Percentiles rank a stretch among this genome's conserved stretches.
Evolutionary conservation across 169 alveolate species (phyloP).

Genomic region (Fabrea salina): DNA sequence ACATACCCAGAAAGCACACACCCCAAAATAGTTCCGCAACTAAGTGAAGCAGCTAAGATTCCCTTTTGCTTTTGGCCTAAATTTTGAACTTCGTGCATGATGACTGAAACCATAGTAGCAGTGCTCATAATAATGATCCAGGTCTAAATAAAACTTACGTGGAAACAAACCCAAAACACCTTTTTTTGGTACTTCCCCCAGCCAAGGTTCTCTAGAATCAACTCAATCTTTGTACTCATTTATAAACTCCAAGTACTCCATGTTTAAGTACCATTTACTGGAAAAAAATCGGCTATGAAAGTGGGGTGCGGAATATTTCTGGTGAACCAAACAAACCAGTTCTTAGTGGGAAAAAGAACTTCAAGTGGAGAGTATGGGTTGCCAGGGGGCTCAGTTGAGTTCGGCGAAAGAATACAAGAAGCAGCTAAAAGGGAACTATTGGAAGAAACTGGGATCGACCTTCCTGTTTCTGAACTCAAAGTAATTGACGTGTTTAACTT

Average conservation of each 20-base stretch:
- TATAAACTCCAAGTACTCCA: too few relatives aligned
- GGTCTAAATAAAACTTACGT: background rate
- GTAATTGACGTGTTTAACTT: background rate
- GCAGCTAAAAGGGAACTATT: background rate
- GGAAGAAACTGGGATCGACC: background rate
- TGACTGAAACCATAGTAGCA: too few relatives aligned
- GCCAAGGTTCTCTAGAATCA: background rate
- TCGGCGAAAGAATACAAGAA: background rate
- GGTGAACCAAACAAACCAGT: background rate
- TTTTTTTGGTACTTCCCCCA: background rate
- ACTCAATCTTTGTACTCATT: too few relatives aligned
- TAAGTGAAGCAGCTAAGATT: background rate
- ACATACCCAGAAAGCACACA: constrained; percentile 3
- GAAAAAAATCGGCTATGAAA: too few relatives aligned
- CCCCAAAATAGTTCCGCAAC: constrained; percentile 10
- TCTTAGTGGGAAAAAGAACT: background rate
- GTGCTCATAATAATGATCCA: too few relatives aligned
- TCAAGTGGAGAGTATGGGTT: background rate
- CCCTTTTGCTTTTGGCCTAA: background rate
- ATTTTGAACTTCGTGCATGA: too few relatives aligned
- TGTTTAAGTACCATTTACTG: too few relatives aligned
- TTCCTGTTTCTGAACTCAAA: background rate
- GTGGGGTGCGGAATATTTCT: background rate
- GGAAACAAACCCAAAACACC: background rate
- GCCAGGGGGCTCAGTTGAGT: background rate